Conservation (phyloP, 495 filamentous ascomycete genomes). For the Hypoxylon trugodes region DNA sequence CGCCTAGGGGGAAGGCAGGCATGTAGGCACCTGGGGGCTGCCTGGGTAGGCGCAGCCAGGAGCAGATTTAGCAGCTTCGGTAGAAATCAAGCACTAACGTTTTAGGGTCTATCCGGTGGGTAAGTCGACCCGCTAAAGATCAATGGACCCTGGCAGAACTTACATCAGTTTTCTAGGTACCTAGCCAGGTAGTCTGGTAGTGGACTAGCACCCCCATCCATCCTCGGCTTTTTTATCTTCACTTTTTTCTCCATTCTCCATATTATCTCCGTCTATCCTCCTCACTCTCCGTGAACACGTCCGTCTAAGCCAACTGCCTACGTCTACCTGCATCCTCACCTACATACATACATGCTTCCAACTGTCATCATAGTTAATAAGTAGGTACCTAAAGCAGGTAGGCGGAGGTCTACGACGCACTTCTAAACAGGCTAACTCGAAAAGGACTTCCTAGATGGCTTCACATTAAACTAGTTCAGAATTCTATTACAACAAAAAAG, state of each 20-base stretch:
- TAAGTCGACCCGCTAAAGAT: conserved; percentile 40
- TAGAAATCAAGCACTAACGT: conserved; percentile 34
- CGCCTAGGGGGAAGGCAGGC: not conserved
- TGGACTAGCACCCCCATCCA: too few relatives aligned
- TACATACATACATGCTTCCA: not conserved
- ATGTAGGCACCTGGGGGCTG: not conserved
- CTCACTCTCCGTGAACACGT: not conserved
- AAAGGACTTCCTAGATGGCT: not conserved
- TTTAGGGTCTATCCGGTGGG: conserved; percentile 33
- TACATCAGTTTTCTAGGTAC: too few relatives aligned
- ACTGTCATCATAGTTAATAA: too few relatives aligned
- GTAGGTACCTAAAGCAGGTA: too few relatives aligned
- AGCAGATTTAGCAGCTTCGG: conserved; percentile 26
- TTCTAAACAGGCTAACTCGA: not conserved
- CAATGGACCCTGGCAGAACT: conserved; percentile 16
- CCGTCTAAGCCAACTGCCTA: too few relatives aligned
- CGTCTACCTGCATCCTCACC: too few relatives aligned
- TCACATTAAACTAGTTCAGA: conserved; percentile 10
- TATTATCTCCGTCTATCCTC: conserved; percentile 20
- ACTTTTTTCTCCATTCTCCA: conserved; percentile 3
- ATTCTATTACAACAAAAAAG: conserved; percentile 6
- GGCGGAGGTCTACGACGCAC: not conserved
- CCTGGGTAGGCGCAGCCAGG: conserved; percentile 4
- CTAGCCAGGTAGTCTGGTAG: too few relatives aligned
- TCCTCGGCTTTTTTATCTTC: conserved; percentile 17